Percentiles rank a stretch among this genome's conserved stretches.
Conservation (phyloP, 208 protist genomes). For the Porcisia hertigi region DNA sequence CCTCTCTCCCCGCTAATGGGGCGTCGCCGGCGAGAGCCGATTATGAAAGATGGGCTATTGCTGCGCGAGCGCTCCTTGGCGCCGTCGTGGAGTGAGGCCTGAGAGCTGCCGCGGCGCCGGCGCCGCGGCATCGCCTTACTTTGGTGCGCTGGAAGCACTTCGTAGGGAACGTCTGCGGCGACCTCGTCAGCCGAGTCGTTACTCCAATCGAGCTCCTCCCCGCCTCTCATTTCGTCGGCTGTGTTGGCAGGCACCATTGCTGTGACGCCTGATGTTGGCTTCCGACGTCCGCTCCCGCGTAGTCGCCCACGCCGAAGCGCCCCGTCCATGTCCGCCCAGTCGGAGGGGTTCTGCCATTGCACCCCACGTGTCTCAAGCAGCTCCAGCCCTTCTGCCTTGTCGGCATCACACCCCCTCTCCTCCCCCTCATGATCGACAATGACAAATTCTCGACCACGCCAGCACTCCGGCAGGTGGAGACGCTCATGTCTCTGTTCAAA, state of each 20-base stretch:
- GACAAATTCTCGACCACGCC: conserved; percentile 32
- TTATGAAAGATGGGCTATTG: neutral
- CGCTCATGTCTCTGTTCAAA: conserved; percentile 42
- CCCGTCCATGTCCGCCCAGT: neutral
- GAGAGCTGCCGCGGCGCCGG: conserved; percentile 6
- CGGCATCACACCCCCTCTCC: conserved; percentile 11
- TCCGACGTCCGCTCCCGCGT: neutral
- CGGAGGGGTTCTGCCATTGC: conserved; percentile 4
- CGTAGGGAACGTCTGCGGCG: neutral
- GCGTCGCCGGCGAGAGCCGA: neutral
- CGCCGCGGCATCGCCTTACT: conserved; percentile 14
- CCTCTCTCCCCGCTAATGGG: neutral
- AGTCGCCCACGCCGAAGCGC: neutral
- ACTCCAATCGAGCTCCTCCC: conserved; percentile 22
- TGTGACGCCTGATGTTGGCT: neutral
- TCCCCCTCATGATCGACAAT: conserved; percentile 25
- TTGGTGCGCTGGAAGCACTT: conserved; percentile 17
- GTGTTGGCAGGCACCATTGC: neutral
- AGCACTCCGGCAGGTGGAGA: conserved; percentile 32
- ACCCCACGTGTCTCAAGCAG: conserved; percentile 19
- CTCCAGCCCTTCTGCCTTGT: conserved; percentile 14
- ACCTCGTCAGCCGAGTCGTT: conserved; percentile 5
- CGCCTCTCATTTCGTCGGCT: neutral
- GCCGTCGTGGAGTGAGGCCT: conserved; percentile 4
- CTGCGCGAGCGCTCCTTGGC: conserved; percentile 1